These are phyloP conservation scores for Amorphotheca resinae DNA, from an alignment of 495 filamentous ascomycete genomes.

Conservation along the genomic window DNA sequence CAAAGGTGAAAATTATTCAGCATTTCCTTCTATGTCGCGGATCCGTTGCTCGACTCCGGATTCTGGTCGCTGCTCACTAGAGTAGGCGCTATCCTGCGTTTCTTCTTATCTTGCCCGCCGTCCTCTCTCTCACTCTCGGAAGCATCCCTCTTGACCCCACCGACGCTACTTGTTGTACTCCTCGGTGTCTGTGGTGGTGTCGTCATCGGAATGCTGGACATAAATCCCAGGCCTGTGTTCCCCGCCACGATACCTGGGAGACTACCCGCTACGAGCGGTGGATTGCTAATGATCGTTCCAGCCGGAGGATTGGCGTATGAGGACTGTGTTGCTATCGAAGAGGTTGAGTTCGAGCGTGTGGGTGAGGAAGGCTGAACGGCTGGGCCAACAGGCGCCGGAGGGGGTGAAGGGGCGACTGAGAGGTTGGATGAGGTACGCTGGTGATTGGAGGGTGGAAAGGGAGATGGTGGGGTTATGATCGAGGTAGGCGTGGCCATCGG, in stretches of 20 bases:
- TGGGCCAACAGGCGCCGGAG: slow-evolving; percentile 22
- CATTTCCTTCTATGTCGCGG: not conserved
- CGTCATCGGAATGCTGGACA: slow-evolving; percentile 32
- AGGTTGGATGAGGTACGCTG: slow-evolving; percentile 36
- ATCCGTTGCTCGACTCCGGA: not conserved
- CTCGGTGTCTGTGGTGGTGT: slow-evolving; percentile 76
- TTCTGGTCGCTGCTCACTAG: slow-evolving; percentile 28
- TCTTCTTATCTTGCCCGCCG: slow-evolving; percentile 42
- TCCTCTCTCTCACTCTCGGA: slow-evolving; percentile 39
- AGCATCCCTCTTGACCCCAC: slow-evolving; percentile 47
- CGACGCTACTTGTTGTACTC: slow-evolving; percentile 31
- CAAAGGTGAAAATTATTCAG: no score
- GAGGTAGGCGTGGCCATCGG: slow-evolving; percentile 54
- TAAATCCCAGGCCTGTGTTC: slow-evolving; percentile 40
- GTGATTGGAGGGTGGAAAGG: slow-evolving; percentile 29
- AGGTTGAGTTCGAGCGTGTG: slow-evolving; percentile 71
- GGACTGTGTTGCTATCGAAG: slow-evolving; percentile 59
- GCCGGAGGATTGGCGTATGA: slow-evolving; percentile 23
- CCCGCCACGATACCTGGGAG: slow-evolving; percentile 63
- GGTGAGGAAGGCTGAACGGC: slow-evolving; percentile 54
- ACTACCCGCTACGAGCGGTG: slow-evolving; percentile 59
- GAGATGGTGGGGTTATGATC: slow-evolving; percentile 42
- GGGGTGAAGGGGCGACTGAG: slow-evolving; percentile 45
- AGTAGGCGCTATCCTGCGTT: slow-evolving; percentile 68
- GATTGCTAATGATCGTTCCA: slow-evolving; percentile 53